Conservation (phyloP, 2,329 filamentous ascomycete species). For the Fonsecaea nubica region DNA sequence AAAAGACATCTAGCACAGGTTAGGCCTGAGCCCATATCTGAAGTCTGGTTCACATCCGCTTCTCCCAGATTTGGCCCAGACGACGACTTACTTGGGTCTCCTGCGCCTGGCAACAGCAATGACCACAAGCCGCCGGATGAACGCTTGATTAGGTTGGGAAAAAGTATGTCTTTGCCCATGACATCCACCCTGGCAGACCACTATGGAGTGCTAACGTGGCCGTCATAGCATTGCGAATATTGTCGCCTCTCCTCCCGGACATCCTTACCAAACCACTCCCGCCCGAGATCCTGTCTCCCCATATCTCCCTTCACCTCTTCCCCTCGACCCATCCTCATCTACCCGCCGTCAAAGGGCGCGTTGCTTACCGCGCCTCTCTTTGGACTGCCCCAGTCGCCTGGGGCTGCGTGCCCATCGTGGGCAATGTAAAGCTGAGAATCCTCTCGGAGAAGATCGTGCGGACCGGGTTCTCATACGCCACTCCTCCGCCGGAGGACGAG, state of each 20-base stretch:
- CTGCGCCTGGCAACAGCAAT: slow-evolving; percentile 34
- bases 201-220: slow-evolving; percentile 19
- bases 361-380: slow-evolving; percentile 89
- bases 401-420: slow-evolving; percentile 88
- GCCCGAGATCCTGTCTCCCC: slow-evolving; percentile 66
- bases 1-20: slow-evolving; percentile 47
- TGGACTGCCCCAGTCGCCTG: slow-evolving; percentile 97
- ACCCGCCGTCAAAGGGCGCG: slow-evolving; percentile 86
- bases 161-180: slow-evolving; percentile 54
- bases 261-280: slow-evolving; percentile 67
- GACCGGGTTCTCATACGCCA: slow-evolving; percentile 50
- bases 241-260: slow-evolving; percentile 68
- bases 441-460: slow-evolving; percentile 87
- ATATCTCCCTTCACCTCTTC: slow-evolving; percentile 68
- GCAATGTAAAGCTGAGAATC: slow-evolving; percentile 87
- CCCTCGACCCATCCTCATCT: slow-evolving; percentile 70
- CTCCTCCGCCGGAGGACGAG: slow-evolving; percentile 45
- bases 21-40: slow-evolving; percentile 46
- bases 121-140: slow-evolving; percentile 61
- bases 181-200: not conserved
- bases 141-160: slow-evolving; percentile 66
- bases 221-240: slow-evolving; percentile 60
- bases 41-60: slow-evolving; percentile 45
- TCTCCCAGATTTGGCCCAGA: slow-evolving; percentile 39
- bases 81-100: slow-evolving; percentile 35